Conservation (phyloP, 2,329 filamentous ascomycete species). For the Metarhizium brunneum region DNA sequence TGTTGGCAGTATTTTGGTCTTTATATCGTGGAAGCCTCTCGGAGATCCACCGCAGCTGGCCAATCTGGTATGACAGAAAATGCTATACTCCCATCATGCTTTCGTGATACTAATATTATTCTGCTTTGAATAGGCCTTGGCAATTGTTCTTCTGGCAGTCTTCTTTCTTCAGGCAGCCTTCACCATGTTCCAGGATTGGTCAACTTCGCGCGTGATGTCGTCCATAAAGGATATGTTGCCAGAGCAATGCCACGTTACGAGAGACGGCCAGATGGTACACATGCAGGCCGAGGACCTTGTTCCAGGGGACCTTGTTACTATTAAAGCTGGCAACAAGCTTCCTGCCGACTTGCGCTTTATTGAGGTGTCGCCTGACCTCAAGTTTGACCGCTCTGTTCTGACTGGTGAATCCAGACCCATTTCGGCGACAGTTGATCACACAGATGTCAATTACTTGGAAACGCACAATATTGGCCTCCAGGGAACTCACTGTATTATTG, state of each 20-base stretch:
- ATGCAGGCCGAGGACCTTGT: slow-evolving; percentile 53
- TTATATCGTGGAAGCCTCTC: slow-evolving; percentile 67
- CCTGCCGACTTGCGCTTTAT: slow-evolving; percentile 66
- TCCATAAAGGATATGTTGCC: slow-evolving; percentile 77
- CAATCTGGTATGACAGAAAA: slow-evolving; percentile 36
- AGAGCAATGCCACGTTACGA: slow-evolving; percentile 56
- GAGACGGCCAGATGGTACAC: slow-evolving; percentile 43
- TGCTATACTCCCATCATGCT: neutral
- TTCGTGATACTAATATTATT: neutral
- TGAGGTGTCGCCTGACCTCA: slow-evolving; percentile 57
- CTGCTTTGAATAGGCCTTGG: slow-evolving; percentile 40
- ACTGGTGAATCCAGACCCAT: slow-evolving; percentile 61
- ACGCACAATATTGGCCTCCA: slow-evolving; percentile 68
- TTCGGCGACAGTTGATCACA: slow-evolving; percentile 53
- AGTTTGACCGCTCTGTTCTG: slow-evolving; percentile 64
- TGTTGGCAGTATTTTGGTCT: slow-evolving; percentile 60
- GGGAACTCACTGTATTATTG: slow-evolving; percentile 69
- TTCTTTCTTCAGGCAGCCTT: slow-evolving; percentile 63
- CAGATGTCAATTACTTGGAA: slow-evolving; percentile 67
- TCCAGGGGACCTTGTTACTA: slow-evolving; percentile 58
- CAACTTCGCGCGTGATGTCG: slow-evolving; percentile 66
- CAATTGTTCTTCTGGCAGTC: slow-evolving; percentile 62
- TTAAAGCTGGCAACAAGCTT: slow-evolving; percentile 65
- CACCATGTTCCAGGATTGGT: slow-evolving; percentile 67
- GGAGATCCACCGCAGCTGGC: slow-evolving; percentile 60